Evolutionary conservation across 495 filamentous ascomycete species (phyloP).

Genomic region (Penicillium parvum): DNA sequence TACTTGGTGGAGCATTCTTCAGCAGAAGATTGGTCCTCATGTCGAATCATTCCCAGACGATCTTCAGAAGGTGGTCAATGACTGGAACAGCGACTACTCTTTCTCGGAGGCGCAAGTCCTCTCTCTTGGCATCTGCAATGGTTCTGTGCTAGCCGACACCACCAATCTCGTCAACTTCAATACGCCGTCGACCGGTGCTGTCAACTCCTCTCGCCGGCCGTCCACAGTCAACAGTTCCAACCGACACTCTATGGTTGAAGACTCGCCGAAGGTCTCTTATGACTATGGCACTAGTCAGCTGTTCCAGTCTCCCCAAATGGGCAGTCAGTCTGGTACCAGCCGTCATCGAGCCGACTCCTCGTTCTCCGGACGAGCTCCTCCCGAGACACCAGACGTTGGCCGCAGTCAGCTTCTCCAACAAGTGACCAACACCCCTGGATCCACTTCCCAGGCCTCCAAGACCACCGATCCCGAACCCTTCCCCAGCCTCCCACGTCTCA

Average conservation of each 20-base stretch:
- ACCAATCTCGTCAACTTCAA: constrained; percentile 50
- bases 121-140: constrained; percentile 56
- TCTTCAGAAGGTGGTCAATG: constrained; percentile 59
- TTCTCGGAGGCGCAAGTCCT: constrained; percentile 46
- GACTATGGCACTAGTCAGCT: constrained; percentile 41
- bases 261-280: constrained; percentile 54
- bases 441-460: constrained; percentile 2
- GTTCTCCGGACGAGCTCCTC: constrained; percentile 24
- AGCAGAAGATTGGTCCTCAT: constrained; percentile 70
- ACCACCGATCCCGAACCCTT: constrained; percentile 28
- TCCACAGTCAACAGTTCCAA: constrained; percentile 43
- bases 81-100: constrained; percentile 72
- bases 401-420: constrained; percentile 32
- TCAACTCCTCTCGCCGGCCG: constrained; percentile 40
- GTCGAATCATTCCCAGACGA: constrained; percentile 66
- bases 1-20: constrained; percentile 74
- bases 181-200: constrained; percentile 43
- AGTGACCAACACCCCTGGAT: constrained; percentile 13
- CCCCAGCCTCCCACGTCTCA: constrained; percentile 38
- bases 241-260: constrained; percentile 60
- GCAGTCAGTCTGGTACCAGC: constrained; percentile 24
- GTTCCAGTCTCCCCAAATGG: constrained; percentile 36
- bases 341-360: constrained; percentile 34
- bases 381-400: constrained; percentile 16
- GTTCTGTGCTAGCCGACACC: constrained; percentile 49